Evolutionary conservation across 2,329 filamentous ascomycete species (phyloP).

Genomic region (Beauveria bassiana): DNA sequence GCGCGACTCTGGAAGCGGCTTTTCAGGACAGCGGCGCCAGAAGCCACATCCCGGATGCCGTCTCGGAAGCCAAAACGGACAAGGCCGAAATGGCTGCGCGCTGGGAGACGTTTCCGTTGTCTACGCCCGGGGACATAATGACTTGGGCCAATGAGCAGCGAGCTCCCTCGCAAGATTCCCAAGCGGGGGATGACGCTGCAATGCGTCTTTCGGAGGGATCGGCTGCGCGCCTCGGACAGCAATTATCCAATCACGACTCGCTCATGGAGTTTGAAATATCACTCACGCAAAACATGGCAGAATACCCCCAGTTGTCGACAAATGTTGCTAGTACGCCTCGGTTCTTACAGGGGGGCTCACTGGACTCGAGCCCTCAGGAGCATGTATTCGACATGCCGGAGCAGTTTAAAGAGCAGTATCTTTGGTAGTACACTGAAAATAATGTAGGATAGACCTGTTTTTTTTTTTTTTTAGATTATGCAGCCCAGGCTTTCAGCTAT

Average conservation of each 20-base stretch:
- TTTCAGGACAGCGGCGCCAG: neutral
- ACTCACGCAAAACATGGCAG: neutral
- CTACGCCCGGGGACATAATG: neutral
- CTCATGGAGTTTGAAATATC: neutral
- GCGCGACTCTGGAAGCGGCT: constrained; percentile 1
- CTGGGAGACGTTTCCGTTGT: constrained; percentile 3
- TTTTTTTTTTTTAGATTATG: too few relatives aligned
- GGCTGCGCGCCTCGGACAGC: neutral
- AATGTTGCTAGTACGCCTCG: neutral
- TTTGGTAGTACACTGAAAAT: neutral
- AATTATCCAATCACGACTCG: neutral
- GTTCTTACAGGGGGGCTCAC: neutral
- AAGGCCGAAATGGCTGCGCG: constrained; percentile 5
- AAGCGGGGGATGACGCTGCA: neutral
- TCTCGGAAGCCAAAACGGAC: neutral
- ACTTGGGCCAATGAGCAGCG: neutral
- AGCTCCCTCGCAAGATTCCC: neutral
- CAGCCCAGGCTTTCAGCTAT: too few relatives aligned
- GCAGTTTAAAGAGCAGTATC: constrained; percentile 6
- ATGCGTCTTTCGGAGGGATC: too few relatives aligned
- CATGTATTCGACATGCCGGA: neutral
- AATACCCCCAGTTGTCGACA: neutral
- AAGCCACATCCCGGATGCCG: neutral
- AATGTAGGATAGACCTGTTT: neutral
- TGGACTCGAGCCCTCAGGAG: neutral